phyloP scores from a whole-genome alignment of 768 basidiomycete genomes.

The Lactarius sanguifluus region DNA sequence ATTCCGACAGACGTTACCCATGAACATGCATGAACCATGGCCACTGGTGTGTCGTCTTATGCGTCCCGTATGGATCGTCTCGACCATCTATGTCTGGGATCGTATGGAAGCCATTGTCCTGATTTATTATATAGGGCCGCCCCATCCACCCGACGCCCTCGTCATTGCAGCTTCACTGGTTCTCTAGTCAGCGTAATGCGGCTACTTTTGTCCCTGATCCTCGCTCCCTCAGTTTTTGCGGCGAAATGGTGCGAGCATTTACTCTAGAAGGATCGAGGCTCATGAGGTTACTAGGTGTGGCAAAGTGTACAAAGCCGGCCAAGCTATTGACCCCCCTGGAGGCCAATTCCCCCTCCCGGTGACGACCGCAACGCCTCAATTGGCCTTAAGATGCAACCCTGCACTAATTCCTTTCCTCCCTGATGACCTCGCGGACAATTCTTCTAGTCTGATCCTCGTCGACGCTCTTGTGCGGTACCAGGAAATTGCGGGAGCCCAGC shows the following conservation, averaged over 20 bases:
- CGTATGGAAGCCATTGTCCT: too few relatives aligned
- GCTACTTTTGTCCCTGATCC: background rate
- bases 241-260: conserved; percentile 7
- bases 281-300: conserved; percentile 42
- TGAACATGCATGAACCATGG: too few relatives aligned
- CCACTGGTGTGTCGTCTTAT: too few relatives aligned
- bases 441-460: conserved; percentile 37
- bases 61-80: too few relatives aligned
- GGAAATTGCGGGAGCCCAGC: conserved; percentile 39
- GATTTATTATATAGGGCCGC: background rate
- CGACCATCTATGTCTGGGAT: too few relatives aligned
- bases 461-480: conserved; percentile 42
- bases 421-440: conserved; percentile 35
- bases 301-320: conserved; percentile 46
- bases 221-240: background rate
- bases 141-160: too few relatives aligned
- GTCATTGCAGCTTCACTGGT: background rate
- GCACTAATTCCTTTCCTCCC: conserved; percentile 49
- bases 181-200: background rate
- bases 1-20: too few relatives aligned
- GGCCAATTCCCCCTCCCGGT: conserved; percentile 45
- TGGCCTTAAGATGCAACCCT: conserved; percentile 49
- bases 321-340: conserved; percentile 45
- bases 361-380: conserved; percentile 39
- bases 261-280: background rate